Evolutionary conservation across 495 filamentous ascomycete species (phyloP).

Genomic region (Aspergillus saccharolyticus): DNA sequence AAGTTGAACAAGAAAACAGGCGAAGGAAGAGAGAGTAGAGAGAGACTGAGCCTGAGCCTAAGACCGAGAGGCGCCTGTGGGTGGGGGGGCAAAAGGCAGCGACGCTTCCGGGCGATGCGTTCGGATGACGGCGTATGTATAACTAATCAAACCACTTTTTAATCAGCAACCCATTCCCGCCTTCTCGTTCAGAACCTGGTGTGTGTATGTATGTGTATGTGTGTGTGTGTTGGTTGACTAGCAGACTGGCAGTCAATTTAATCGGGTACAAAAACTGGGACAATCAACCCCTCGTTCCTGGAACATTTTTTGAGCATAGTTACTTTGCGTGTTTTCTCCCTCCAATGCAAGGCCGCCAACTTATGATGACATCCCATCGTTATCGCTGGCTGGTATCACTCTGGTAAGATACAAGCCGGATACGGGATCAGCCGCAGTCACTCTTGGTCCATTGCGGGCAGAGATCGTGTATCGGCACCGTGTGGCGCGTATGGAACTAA

Average conservation of each 20-base stretch:
- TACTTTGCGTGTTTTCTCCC: not conserved
- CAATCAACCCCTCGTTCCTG: not conserved
- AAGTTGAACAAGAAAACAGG: not conserved
- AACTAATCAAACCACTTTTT: not conserved
- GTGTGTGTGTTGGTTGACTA: not conserved
- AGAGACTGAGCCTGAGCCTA: not conserved
- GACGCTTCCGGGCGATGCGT: slow-evolving; percentile 31
- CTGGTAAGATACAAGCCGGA: not conserved
- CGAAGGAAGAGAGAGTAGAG: slow-evolving; percentile 6
- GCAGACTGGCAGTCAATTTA: not conserved
- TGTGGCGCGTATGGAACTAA: not conserved
- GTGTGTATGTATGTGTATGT: no score
- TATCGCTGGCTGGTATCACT: not conserved
- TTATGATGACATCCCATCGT: not conserved
- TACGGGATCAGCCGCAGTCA: not conserved
- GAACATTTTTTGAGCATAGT: not conserved
- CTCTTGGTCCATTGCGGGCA: not conserved
- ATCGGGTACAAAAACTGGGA: not conserved
- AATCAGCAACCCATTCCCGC: not conserved
- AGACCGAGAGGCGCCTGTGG: slow-evolving; percentile 7
- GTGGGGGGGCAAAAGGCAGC: slow-evolving; percentile 13
- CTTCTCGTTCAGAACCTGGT: not conserved
- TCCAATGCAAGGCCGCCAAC: not conserved
- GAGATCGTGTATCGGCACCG: not conserved
- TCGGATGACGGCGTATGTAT: slow-evolving; percentile 8